phyloP scores from a whole-genome alignment of 139 green algal species.

The Picochlorum sp. region DNA sequence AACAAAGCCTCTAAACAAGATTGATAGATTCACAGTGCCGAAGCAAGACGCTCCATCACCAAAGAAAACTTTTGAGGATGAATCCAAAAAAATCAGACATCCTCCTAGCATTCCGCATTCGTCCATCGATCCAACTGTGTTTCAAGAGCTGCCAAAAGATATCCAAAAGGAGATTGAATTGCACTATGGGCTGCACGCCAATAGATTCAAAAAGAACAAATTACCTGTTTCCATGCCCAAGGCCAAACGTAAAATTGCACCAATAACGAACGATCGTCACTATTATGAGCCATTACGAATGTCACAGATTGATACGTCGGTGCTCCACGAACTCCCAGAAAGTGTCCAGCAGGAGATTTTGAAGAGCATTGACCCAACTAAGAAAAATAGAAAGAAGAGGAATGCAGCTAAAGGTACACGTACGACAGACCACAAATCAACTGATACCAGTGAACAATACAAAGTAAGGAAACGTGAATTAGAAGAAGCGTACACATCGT shows the following conservation, averaged over 20 bases:
- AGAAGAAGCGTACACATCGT: too few species aligned
- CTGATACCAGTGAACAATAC: neutral
- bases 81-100: too few species aligned
- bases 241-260: too few species aligned
- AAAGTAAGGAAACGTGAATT: too few species aligned
- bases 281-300: neutral
- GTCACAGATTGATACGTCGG: constrained; percentile 25
- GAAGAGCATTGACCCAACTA: neutral
- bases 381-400: neutral
- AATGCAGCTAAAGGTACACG: neutral
- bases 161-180: constrained; percentile 56
- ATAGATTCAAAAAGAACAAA: neutral
- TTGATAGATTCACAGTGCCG: too few species aligned
- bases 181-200: constrained; percentile 34
- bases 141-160: constrained; percentile 53
- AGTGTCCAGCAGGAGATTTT: constrained; percentile 23
- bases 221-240: neutral
- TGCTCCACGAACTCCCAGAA: constrained; percentile 27
- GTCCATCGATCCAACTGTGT: constrained; percentile 57
- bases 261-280: neutral
- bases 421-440: neutral
- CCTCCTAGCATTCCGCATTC: constrained; percentile 8
- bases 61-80: too few species aligned
- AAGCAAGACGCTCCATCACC: too few species aligned
- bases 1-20: neutral